These are phyloP conservation scores for Malassezia dermatis DNA, from an alignment of 1,284 basidiomycete genomes.

Conservation along the genomic window DNA sequence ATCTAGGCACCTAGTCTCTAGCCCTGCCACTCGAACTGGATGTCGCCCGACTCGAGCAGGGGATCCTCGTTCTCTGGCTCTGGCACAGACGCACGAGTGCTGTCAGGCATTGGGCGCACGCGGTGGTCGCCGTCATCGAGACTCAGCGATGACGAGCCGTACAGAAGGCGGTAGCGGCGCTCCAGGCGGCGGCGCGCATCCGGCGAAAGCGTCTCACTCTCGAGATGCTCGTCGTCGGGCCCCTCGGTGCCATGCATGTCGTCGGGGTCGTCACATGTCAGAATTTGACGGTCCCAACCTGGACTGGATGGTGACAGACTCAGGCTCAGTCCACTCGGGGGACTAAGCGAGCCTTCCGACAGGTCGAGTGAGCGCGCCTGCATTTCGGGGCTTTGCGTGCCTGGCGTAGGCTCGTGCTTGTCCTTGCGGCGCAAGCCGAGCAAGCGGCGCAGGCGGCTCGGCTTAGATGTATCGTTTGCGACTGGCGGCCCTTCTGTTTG, in stretches of 20 bases:
- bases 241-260: conserved; percentile 13
- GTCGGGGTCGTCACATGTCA: background rate
- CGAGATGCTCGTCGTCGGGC: conserved; percentile 19
- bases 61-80: conserved; percentile 25
- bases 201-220: conserved; percentile 13
- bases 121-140: background rate
- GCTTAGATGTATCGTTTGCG: background rate
- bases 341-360: background rate
- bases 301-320: background rate
- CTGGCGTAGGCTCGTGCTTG: background rate
- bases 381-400: background rate
- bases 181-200: conserved; percentile 20
- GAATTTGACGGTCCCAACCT: background rate
- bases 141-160: background rate
- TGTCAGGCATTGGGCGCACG: background rate
- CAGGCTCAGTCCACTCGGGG: background rate
- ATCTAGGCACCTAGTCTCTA: conserved; percentile 1
- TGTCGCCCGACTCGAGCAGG: conserved; percentile 40
- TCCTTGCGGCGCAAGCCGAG: conserved; percentile 31
- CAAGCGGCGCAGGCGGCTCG: conserved; percentile 25
- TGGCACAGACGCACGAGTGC: background rate
- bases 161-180: conserved; percentile 7
- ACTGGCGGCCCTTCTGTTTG: background rate
- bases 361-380: background rate
- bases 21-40: conserved; percentile 42